These are phyloP conservation scores for Teunomyces lycoperdinae DNA, from an alignment of 805 yeast genomes.

Conservation along the genomic window DNA sequence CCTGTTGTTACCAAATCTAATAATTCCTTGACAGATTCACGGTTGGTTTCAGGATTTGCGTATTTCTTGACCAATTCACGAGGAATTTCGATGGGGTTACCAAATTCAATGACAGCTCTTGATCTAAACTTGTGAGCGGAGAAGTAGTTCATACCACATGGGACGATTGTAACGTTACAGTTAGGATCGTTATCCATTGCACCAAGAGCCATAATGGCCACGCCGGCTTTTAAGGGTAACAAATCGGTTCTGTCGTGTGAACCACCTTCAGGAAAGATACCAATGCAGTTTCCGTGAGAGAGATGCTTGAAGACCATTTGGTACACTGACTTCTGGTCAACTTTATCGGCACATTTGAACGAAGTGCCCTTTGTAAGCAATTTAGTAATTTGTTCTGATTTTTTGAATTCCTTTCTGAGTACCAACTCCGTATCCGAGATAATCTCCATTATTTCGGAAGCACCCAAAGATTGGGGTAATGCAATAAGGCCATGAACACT, in stretches of 20 bases:
- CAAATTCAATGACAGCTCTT: constrained; percentile 93
- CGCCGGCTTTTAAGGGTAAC: constrained; percentile 94
- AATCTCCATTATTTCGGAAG: constrained; percentile 65
- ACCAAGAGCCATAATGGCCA: constrained; percentile 96
- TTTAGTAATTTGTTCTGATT: constrained; percentile 41
- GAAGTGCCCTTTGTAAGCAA: constrained; percentile 50
- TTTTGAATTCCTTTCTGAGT: constrained; percentile 67
- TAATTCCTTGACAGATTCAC: constrained; percentile 71
- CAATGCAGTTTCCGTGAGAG: constrained; percentile 75
- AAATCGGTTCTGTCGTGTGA: constrained; percentile 93
- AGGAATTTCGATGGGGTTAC: constrained; percentile 72
- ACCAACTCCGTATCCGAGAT: constrained; percentile 68
- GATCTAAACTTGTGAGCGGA: constrained; percentile 94
- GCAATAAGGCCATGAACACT: constrained; percentile 66
- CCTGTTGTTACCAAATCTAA: constrained; percentile 71
- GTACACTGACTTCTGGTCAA: constrained; percentile 84
- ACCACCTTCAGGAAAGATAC: constrained; percentile 98
- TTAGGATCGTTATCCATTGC: constrained; percentile 78
- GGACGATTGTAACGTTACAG: constrained; percentile 81
- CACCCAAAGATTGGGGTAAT: constrained; percentile 75
- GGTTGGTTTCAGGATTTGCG: constrained; percentile 58
- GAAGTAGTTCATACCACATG: constrained; percentile 97
- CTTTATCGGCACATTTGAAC: constrained; percentile 74
- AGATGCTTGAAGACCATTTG: constrained; percentile 81
- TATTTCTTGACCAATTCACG: constrained; percentile 61